These are phyloP conservation scores for Aspergillus proliferans DNA, from an alignment of 2,329 filamentous ascomycete species.

Conservation along the genomic window DNA sequence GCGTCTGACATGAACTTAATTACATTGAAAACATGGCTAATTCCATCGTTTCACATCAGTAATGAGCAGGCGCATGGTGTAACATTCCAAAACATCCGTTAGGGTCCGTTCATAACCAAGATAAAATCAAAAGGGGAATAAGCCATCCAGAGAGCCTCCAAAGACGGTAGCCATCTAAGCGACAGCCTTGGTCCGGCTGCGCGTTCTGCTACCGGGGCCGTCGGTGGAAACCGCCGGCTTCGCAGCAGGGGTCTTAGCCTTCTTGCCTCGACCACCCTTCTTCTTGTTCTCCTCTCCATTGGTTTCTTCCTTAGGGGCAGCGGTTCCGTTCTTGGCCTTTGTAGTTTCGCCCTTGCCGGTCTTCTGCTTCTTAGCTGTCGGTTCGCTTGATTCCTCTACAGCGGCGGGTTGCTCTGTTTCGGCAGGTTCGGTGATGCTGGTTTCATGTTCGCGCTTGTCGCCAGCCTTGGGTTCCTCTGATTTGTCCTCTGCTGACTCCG, in stretches of 20 bases:
- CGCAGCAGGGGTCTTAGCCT: slow-evolving; percentile 23
- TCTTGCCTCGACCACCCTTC: slow-evolving; percentile 26
- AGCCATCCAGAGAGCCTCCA: not conserved
- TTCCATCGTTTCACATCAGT: not conserved
- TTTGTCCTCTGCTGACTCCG: slow-evolving; percentile 10
- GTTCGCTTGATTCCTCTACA: slow-evolving; percentile 13
- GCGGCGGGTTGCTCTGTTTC: slow-evolving; percentile 6
- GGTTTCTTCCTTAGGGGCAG: slow-evolving; percentile 4
- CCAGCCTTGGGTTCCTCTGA: slow-evolving; percentile 10
- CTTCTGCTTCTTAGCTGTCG: slow-evolving; percentile 32
- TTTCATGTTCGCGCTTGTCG: slow-evolving; percentile 20
- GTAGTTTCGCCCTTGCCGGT: slow-evolving; percentile 9
- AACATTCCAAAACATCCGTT: not conserved
- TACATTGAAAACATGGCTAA: not conserved
- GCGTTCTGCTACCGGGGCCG: slow-evolving; percentile 34
- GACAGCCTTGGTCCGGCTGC: slow-evolving; percentile 31
- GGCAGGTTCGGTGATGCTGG: not conserved
- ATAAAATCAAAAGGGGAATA: no score
- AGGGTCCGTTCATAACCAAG: not conserved
- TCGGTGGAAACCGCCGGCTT: slow-evolving; percentile 20
- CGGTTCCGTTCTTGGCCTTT: slow-evolving; percentile 12
- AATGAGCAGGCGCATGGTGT: not conserved
- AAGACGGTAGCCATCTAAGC: not conserved
- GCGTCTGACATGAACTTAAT: not conserved
- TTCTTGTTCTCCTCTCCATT: slow-evolving; percentile 28